These are phyloP conservation scores for Colletotrichum lini DNA, from an alignment of 2,329 filamentous ascomycete genomes.

Conservation along the genomic window DNA sequence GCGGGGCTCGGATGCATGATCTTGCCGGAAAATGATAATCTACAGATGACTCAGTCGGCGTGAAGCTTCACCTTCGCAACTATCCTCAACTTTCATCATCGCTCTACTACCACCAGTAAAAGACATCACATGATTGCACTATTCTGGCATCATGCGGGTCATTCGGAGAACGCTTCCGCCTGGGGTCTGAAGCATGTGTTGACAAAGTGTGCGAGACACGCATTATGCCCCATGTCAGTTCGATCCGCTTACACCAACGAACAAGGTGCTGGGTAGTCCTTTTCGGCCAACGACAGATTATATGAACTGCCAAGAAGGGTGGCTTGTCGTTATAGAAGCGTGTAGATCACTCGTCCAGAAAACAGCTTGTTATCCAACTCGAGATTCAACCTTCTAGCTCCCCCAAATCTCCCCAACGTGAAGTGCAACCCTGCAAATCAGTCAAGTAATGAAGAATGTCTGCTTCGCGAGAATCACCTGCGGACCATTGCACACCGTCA, in stretches of 20 bases:
- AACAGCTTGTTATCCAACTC: background rate
- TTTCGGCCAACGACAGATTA: background rate
- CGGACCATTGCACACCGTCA: background rate
- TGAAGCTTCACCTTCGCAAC: background rate
- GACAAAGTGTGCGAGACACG: background rate
- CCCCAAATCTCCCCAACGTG: background rate
- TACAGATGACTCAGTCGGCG: constrained; percentile 23
- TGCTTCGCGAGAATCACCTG: background rate
- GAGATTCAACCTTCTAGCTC: background rate
- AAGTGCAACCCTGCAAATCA: background rate
- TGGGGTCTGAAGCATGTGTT: no score
- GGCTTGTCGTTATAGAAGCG: background rate
- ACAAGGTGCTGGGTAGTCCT: background rate
- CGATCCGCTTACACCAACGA: background rate
- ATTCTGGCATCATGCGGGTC: no score
- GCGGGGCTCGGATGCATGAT: no score
- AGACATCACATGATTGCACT: no score
- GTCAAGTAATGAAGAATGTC: background rate
- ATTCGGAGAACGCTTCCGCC: no score
- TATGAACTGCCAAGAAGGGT: background rate
- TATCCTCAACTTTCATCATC: background rate
- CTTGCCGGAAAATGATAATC: no score
- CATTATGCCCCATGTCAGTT: background rate
- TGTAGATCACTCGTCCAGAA: background rate
- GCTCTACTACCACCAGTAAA: no score